Evolutionary conservation across 805 yeast genomes (phyloP).

Genomic region (Scheffersomyces ergatensis): DNA sequence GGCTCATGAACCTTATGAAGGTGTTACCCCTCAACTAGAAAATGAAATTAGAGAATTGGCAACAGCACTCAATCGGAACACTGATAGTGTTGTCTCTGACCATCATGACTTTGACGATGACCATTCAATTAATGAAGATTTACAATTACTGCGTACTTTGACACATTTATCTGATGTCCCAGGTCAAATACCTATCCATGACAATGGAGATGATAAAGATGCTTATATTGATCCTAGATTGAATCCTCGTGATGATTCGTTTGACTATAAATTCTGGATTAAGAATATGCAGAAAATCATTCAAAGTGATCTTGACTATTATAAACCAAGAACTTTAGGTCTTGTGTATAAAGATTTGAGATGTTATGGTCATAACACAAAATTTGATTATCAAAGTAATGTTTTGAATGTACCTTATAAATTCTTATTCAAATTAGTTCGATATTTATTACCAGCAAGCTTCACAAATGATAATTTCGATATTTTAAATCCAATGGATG

Average conservation of each 20-base stretch:
- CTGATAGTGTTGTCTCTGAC: neutral
- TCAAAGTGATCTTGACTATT: constrained; percentile 53
- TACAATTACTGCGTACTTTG: constrained; percentile 33
- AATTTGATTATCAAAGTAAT: constrained; percentile 59
- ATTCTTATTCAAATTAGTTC: constrained; percentile 1
- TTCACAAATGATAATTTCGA: constrained; percentile 29
- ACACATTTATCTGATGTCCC: constrained; percentile 54
- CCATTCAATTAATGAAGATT: constrained; percentile 3
- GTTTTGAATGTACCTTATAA: constrained; percentile 33
- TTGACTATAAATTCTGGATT: constrained; percentile 59
- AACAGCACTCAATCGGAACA: constrained; percentile 30
- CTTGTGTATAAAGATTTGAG: constrained; percentile 52
- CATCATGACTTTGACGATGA: neutral
- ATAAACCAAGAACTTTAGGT: constrained; percentile 56
- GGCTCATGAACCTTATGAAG: neutral
- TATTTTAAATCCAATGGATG: constrained; percentile 67
- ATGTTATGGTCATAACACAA: constrained; percentile 56
- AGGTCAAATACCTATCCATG: constrained; percentile 29
- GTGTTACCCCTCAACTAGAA: constrained; percentile 7
- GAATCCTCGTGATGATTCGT: constrained; percentile 52
- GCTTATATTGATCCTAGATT: constrained; percentile 33
- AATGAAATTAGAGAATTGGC: constrained; percentile 41
- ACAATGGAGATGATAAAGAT: constrained; percentile 9
- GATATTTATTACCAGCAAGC: neutral
- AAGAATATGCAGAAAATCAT: constrained; percentile 52